Evolutionary conservation across 2,329 filamentous ascomycete species (phyloP).

Genomic region (Endoconidiophora laricicola): DNA sequence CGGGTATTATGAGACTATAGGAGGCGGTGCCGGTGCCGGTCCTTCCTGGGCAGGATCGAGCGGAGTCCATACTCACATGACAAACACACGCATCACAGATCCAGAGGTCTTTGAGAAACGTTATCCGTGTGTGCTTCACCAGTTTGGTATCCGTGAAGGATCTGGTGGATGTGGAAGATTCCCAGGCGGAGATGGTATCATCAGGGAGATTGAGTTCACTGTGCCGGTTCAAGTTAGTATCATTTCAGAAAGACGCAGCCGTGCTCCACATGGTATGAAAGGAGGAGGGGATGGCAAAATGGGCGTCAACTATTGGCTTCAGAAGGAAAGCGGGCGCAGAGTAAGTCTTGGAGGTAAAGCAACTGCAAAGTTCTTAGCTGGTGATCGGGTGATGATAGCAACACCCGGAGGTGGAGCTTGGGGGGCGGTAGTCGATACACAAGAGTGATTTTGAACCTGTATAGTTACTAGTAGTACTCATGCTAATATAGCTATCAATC

Average conservation of each 20-base stretch:
- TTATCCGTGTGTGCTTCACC: conserved; percentile 56
- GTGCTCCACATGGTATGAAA: conserved; percentile 52
- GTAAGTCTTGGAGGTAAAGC: conserved; percentile 71
- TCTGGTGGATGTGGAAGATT: conserved; percentile 51
- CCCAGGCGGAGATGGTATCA: conserved; percentile 54
- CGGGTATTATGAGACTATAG: conserved; percentile 44
- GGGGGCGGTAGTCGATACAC: conserved; percentile 32
- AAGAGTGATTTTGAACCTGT: conserved; percentile 12
- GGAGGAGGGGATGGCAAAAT: conserved; percentile 66
- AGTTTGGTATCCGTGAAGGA: conserved; percentile 48
- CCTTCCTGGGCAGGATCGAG: conserved; percentile 30
- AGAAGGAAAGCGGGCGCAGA: conserved; percentile 48
- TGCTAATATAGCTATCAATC: no score
- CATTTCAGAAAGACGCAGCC: conserved; percentile 60
- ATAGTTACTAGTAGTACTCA: no score
- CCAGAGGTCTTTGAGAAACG: conserved; percentile 28
- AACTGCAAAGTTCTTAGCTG: conserved; percentile 56
- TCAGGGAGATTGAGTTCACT: conserved; percentile 65
- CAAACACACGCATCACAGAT: conserved; percentile 60
- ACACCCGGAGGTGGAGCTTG: conserved; percentile 71
- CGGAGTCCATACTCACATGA: conserved; percentile 40
- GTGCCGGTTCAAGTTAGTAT: conserved; percentile 64
- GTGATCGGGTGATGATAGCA: conserved; percentile 60
- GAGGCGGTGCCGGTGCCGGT: conserved; percentile 52
- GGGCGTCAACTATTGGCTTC: conserved; percentile 77